Conservation (phyloP, 2,329 filamentous ascomycete genomes). For the Cladosporium cucumerinum region DNA sequence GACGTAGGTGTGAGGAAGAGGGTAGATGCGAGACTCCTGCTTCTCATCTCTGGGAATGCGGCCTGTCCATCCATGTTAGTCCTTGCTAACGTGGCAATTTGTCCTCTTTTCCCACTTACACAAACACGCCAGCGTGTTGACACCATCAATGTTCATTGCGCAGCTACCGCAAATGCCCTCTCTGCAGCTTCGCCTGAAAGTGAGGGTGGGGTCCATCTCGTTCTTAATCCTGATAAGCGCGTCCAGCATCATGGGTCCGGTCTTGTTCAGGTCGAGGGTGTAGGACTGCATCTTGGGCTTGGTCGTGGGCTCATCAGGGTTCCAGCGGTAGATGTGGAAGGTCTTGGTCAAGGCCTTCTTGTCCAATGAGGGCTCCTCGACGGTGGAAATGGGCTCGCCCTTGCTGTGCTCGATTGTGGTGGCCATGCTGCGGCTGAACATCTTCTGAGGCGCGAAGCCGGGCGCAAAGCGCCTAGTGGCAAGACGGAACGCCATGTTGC, state of each 20-base stretch:
- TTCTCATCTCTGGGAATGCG: slow-evolving; percentile 82
- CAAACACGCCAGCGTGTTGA: slow-evolving; percentile 94
- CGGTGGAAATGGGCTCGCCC: slow-evolving; percentile 34
- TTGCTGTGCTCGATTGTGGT: slow-evolving; percentile 35
- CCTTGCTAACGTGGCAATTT: not conserved
- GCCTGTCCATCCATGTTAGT: slow-evolving; percentile 53
- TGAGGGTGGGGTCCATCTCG: slow-evolving; percentile 92
- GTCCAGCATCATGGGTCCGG: slow-evolving; percentile 96
- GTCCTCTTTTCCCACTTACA: slow-evolving; percentile 46
- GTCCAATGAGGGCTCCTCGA: slow-evolving; percentile 58
- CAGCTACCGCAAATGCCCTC: slow-evolving; percentile 99
- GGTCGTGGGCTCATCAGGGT: slow-evolving; percentile 83
- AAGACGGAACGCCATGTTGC: slow-evolving; percentile 36
- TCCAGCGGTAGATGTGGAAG: slow-evolving; percentile 99
- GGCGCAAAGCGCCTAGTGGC: slow-evolving; percentile 36
- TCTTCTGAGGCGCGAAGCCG: slow-evolving; percentile 24
- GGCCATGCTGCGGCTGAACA: slow-evolving; percentile 36
- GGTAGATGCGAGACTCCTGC: slow-evolving; percentile 90
- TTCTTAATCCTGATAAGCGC: slow-evolving; percentile 98
- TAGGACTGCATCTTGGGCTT: slow-evolving; percentile 97
- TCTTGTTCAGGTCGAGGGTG: slow-evolving; percentile 96
- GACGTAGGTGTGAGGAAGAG: slow-evolving; percentile 95
- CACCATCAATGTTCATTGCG: slow-evolving; percentile 99
- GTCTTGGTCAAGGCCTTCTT: slow-evolving; percentile 71
- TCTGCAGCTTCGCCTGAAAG: slow-evolving; percentile 91